phyloP scores from a whole-genome alignment of 179 eudicot genomes.

The Beta macrorhiza region DNA sequence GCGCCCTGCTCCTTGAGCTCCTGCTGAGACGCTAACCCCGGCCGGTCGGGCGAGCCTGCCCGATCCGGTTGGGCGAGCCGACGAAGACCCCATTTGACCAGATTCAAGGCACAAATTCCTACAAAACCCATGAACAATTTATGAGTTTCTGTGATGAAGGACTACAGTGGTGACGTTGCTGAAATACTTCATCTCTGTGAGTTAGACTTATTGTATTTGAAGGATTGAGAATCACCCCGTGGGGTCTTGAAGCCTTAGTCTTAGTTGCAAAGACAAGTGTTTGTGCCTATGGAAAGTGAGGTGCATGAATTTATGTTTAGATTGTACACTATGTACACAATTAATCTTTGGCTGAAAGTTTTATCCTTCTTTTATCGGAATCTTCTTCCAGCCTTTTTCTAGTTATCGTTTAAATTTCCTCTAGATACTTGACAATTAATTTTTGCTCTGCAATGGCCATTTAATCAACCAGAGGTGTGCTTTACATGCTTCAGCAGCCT shows the following conservation, averaged over 20 bases:
- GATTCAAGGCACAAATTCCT: too few species aligned
- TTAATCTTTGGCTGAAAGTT: neutral
- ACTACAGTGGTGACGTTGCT: neutral
- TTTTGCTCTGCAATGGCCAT: neutral
- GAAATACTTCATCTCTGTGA: neutral
- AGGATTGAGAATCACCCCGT: neutral
- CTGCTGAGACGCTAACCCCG: too few species aligned
- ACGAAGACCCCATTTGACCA: too few species aligned
- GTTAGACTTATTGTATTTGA: neutral
- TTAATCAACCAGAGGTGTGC: neutral
- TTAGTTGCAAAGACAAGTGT: neutral
- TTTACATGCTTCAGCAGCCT: neutral
- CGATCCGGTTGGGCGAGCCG: too few species aligned
- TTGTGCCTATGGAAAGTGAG: neutral
- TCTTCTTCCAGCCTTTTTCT: neutral
- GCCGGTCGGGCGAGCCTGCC: too few species aligned
- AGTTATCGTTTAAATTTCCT: neutral
- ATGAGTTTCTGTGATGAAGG: neutral
- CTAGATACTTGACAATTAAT: neutral
- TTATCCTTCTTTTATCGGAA: neutral
- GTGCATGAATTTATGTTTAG: neutral
- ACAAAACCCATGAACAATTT: neutral
- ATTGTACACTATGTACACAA: neutral
- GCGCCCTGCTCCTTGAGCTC: too few species aligned
- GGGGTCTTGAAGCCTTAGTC: neutral